These are phyloP conservation scores for Irpex lacteus DNA, from an alignment of 1,284 basidiomycete species.

Conservation along the genomic window DNA sequence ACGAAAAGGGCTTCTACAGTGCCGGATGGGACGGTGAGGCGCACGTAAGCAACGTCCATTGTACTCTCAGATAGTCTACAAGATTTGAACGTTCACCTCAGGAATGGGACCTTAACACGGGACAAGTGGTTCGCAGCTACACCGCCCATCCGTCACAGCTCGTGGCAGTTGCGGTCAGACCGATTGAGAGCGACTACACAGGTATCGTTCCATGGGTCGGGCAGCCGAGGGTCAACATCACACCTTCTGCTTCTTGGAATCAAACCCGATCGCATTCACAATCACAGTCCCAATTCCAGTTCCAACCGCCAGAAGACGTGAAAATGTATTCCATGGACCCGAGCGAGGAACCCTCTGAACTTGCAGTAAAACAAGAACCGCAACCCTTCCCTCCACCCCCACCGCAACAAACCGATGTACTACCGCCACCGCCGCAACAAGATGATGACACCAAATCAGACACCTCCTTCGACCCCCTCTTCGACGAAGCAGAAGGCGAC, in stretches of 20 bases:
- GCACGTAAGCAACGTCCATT: constrained; percentile 54
- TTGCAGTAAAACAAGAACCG: neutral
- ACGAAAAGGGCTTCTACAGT: constrained; percentile 85
- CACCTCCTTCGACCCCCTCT: constrained; percentile 75
- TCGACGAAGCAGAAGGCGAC: constrained; percentile 69
- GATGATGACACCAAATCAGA: constrained; percentile 69
- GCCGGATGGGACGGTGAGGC: constrained; percentile 95
- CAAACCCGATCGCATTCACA: no score
- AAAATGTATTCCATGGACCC: neutral
- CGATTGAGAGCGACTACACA: constrained; percentile 43
- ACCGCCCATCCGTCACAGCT: constrained; percentile 87
- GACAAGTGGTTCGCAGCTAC: constrained; percentile 76
- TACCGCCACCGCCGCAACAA: constrained; percentile 13
- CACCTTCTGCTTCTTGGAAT: neutral
- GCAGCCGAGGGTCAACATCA: constrained; percentile 2
- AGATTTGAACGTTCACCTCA: constrained; percentile 31
- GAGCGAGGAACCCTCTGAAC: neutral
- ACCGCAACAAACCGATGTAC: neutral
- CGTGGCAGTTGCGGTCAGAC: constrained; percentile 78
- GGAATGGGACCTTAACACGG: constrained; percentile 99
- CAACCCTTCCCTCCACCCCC: neutral
- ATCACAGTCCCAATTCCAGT: neutral
- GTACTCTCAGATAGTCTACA: constrained; percentile 7
- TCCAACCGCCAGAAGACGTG: neutral
- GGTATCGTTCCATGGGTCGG: constrained; percentile 17